Evolutionary conservation across 495 filamentous ascomycete genomes (phyloP), one percentile per base, ranked within the genome.

Genomic region (Penicillium argentinense): DNA sequence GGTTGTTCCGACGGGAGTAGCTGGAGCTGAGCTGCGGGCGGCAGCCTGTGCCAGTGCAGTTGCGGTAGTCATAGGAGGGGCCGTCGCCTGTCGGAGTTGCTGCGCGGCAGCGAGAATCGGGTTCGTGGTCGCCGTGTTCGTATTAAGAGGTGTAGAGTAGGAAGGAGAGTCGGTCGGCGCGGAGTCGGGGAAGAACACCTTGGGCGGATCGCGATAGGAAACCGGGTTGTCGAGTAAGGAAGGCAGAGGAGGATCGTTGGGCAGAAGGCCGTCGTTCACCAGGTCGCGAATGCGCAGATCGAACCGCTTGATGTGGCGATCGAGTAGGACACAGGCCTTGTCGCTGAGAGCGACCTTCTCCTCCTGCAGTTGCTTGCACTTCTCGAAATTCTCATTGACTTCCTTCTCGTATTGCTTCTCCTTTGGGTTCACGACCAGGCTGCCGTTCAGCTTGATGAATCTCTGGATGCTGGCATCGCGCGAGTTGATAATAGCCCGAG

Each of bases 251-350:
- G 85, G 85, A 54, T 96, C 91, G 23, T 78, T 79, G 16, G 80
- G 71, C 64, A 97, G 86, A 38, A 90, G 80, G 56, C 82, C 83
- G 47, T 91, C 85, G 51, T 87, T 89, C 59, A 85, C 80, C 22
- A 97, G 75, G 53, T 85, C 80, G 37, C 89, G 89, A 60, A 98
- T 86, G 57, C 92, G 89, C 47, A 84, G 66, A 62, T 98, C 95
- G 39, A 98, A 77, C 36, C 85, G 82, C 53, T 88, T 89, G 59
- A 92, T 79, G 58, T 97, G 90, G 24, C 93, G 89, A 67, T 97
- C 93, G 41, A 96, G 74, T 49, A 91, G 75, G 14, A 79, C 70
- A 48, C 85, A 79, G 6, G 89, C 83, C 60, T 93, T 95, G 41
- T 88, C 82, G 23, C 81, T 82, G 29, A 97, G 72, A 7, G 76